These are phyloP conservation scores for Scutellaria baicalensis DNA, from an alignment of 257 asterid species.

Conservation along the genomic window DNA sequence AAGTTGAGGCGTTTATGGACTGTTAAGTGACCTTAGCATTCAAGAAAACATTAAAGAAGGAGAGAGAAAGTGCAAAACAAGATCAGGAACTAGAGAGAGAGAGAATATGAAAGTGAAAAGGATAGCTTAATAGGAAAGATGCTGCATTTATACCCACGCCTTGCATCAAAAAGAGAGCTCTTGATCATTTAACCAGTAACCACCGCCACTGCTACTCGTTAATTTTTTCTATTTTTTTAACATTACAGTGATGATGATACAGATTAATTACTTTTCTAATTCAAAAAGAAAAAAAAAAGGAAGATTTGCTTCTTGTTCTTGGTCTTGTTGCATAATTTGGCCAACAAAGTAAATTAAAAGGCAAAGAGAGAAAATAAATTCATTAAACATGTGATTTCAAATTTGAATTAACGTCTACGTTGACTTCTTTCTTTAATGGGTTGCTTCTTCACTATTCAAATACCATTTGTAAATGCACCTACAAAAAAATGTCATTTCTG, in stretches of 20 bases:
- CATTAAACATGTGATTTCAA: neutral
- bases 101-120: slow-evolving; percentile 31
- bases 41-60: slow-evolving; percentile 36
- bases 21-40: slow-evolving; percentile 31
- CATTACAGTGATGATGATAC: slow-evolving; percentile 7
- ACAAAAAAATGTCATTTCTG: too few relatives aligned
- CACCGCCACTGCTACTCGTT: slow-evolving; percentile 45
- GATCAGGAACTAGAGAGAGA: slow-evolving; percentile 19
- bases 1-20: slow-evolving; percentile 15
- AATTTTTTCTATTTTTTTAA: slow-evolving; percentile 2
- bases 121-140: slow-evolving; percentile 42
- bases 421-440: slow-evolving; percentile 10
- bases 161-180: slow-evolving; percentile 56
- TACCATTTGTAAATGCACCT: neutral
- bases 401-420: slow-evolving; percentile 11
- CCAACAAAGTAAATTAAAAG: neutral
- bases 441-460: neutral
- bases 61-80: slow-evolving; percentile 18
- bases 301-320: neutral
- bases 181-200: slow-evolving; percentile 63
- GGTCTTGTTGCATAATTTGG: neutral
- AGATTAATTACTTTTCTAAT: neutral
- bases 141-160: slow-evolving; percentile 87
- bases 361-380: neutral
- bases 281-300: neutral